Evolutionary conservation across 371 early-diverging fungal genomes (phyloP).

Genomic region (Lichtheimia corymbifera): DNA sequence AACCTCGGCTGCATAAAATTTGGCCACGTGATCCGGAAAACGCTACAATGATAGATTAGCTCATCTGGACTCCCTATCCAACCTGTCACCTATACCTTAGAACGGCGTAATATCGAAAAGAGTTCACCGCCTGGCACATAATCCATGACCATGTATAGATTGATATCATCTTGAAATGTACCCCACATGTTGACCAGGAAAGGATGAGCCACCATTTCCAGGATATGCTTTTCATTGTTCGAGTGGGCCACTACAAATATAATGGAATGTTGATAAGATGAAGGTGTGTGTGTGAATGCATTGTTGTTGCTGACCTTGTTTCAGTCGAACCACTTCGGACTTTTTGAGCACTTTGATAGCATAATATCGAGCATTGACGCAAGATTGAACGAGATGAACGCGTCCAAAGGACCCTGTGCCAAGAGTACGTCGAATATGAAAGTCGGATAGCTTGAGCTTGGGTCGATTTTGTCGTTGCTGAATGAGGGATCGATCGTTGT

Average conservation of each 20-base stretch:
- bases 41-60: constrained; percentile 35
- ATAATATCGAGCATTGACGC: constrained; percentile 78
- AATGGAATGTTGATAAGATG: too few relatives aligned
- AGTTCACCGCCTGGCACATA: constrained; percentile 95
- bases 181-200: constrained; percentile 91
- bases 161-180: constrained; percentile 89
- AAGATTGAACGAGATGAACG: constrained; percentile 88
- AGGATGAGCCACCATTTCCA: constrained; percentile 86
- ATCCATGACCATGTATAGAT: constrained; percentile 96
- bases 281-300: too few relatives aligned
- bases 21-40: constrained; percentile 90
- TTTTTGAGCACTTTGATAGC: constrained; percentile 98
- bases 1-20: constrained; percentile 78
- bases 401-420: constrained; percentile 99
- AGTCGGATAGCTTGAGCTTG: constrained; percentile 67
- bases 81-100: constrained; percentile 42
- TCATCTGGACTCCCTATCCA: too few relatives aligned
- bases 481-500: constrained; percentile 35
- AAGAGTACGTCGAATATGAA: constrained; percentile 74
- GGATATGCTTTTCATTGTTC: constrained; percentile 93
- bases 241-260: constrained; percentile 83
- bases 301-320: constrained; percentile 57
- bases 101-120: constrained; percentile 78
- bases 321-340: constrained; percentile 89
- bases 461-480: constrained; percentile 43